A percentile compares a stretch with the other conserved stretches of the same genome.
phyloP scores from a whole-genome alignment of 129 eudicot genomes.

The Mikania micrantha region DNA sequence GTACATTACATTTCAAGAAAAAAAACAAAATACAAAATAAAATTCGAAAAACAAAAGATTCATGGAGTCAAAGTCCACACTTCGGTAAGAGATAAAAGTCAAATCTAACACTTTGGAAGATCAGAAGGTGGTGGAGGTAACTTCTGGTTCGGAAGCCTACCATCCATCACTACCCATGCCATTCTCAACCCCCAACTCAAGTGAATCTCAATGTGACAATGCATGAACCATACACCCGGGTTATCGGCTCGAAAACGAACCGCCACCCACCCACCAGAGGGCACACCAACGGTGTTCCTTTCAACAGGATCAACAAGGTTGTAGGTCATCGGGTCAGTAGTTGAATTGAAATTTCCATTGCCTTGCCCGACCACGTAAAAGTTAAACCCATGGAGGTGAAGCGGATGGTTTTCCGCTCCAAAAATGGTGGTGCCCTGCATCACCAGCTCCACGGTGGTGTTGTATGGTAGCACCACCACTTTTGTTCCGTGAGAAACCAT shows the following conservation, averaged over 20 bases:
- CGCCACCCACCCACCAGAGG: conserved; percentile 51
- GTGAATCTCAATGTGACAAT: conserved; percentile 35
- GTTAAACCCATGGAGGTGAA: conserved; percentile 48
- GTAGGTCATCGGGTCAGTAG: conserved; percentile 34
- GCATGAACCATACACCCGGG: background rate
- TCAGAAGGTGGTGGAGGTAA: conserved; percentile 51
- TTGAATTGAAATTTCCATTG: conserved; percentile 36
- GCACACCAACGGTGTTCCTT: conserved; percentile 46
- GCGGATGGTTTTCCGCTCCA: conserved; percentile 24
- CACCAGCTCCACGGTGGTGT: conserved; percentile 46
- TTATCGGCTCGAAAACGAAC: background rate
- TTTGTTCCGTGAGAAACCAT: conserved; percentile 46
- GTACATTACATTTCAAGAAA: background rate
- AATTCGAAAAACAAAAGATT: background rate
- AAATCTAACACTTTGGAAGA: conserved; percentile 46
- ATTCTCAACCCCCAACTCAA: conserved; percentile 51
- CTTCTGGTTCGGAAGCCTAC: conserved; percentile 38
- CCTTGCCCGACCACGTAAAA: conserved; percentile 52
- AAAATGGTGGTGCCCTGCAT: conserved; percentile 46
- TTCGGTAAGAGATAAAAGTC: conserved; percentile 1
- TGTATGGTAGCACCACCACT: conserved; percentile 36
- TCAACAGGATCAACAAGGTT: conserved; percentile 48
- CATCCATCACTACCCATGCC: conserved; percentile 54
- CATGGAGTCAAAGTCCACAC: background rate
- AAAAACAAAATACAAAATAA: background rate